Evolutionary conservation across 192 early-diverging fungal species (phyloP).

Genomic region (Geranomyces variabilis): DNA sequence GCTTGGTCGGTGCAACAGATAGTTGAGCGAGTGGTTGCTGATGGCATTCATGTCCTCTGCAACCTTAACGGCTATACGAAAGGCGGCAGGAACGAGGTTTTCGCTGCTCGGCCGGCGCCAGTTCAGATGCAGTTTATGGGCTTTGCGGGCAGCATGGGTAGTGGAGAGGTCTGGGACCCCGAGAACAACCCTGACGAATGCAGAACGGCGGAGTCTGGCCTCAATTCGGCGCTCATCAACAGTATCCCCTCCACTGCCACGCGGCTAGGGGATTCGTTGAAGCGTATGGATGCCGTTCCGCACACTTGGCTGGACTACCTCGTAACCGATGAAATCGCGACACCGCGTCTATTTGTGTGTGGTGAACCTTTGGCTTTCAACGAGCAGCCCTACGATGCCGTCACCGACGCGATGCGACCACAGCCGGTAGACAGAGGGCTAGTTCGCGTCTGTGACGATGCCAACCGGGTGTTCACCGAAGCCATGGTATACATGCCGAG

Average conservation of each 20-base stretch:
- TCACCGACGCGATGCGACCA: slow-evolving; percentile 49
- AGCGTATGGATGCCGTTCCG: slow-evolving; percentile 12
- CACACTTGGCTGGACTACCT: slow-evolving; percentile 53
- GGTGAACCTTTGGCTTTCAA: slow-evolving; percentile 39
- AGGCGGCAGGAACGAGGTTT: slow-evolving; percentile 90
- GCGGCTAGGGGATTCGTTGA: background rate
- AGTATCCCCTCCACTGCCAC: background rate
- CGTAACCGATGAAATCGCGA: slow-evolving; percentile 51
- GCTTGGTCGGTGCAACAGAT: slow-evolving; percentile 74
- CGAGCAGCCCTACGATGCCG: slow-evolving; percentile 30
- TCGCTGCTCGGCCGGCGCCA: slow-evolving; percentile 87
- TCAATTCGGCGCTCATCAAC: background rate
- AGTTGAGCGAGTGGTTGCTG: slow-evolving; percentile 69
- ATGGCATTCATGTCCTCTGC: slow-evolving; percentile 86
- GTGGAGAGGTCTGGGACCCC: slow-evolving; percentile 51
- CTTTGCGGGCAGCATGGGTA: slow-evolving; percentile 90
- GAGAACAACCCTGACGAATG: slow-evolving; percentile 14
- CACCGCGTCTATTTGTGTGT: slow-evolving; percentile 41
- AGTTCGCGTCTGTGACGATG: slow-evolving; percentile 27
- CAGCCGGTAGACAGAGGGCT: slow-evolving; percentile 49
- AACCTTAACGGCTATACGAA: slow-evolving; percentile 98
- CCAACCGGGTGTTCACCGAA: slow-evolving; percentile 73
- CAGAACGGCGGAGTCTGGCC: background rate
- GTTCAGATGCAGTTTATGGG: slow-evolving; percentile 93
- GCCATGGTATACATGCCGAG: slow-evolving; percentile 90